Percentiles rank a stretch among this genome's conserved stretches.
Conservation (phyloP, 192 early-diverging fungal genomes). For the Coemansia aciculifera region DNA sequence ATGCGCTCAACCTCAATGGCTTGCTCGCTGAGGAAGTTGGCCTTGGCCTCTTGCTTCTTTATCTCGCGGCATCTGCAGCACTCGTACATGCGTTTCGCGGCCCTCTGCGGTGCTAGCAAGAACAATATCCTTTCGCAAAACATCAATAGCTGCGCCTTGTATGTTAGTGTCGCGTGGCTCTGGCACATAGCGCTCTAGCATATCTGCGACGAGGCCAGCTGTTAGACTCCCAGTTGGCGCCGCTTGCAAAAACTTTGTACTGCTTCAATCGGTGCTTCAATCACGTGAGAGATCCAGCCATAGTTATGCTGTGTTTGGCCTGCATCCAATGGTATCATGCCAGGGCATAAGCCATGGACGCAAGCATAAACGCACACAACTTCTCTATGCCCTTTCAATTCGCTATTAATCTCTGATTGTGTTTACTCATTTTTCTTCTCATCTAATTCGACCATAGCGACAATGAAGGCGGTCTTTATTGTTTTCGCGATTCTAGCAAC, state of each 20-base stretch:
- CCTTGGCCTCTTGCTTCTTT: constrained; percentile 47
- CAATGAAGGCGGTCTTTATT: constrained; percentile 26
- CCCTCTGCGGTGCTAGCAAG: too few species aligned
- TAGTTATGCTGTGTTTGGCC: background rate
- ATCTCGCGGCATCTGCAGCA: too few species aligned
- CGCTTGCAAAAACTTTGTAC: too few species aligned
- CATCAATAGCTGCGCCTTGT: too few species aligned
- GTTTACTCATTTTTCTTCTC: background rate
- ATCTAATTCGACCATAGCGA: background rate
- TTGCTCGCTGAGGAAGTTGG: constrained; percentile 49
- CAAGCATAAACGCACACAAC: background rate
- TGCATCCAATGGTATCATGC: background rate
- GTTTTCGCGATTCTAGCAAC: constrained; percentile 16
- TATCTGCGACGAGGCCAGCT: too few species aligned
- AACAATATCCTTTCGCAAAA: too few species aligned
- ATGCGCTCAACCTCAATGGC: constrained; percentile 52
- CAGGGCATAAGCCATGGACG: background rate
- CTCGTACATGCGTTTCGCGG: too few species aligned
- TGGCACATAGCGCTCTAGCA: too few species aligned
- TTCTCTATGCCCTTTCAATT: background rate
- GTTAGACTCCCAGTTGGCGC: too few species aligned
- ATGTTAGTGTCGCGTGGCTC: too few species aligned
- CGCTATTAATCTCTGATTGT: background rate
- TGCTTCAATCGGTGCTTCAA: background rate
- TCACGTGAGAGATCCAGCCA: background rate